These are phyloP conservation scores for Diospyros lotus DNA, from an alignment of 148 eudicot species.

Conservation along the genomic window DNA sequence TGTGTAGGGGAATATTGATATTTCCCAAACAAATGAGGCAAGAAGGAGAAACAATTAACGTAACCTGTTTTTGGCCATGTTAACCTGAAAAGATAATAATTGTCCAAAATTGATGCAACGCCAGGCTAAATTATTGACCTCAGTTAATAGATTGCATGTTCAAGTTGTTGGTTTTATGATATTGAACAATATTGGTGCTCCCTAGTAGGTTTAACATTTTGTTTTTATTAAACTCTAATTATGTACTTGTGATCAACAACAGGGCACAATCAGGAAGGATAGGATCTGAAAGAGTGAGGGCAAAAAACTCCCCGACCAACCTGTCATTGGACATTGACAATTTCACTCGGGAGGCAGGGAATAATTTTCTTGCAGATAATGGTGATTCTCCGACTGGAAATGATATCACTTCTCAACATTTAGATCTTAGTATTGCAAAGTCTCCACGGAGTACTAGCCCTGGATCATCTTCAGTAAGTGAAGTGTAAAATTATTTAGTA, in stretches of 20 bases:
- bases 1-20: no score
- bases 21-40: no score
- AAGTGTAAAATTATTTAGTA: neutral
- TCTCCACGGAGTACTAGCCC: constrained; percentile 14
- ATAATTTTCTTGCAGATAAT: constrained; percentile 23
- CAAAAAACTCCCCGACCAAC: constrained; percentile 6
- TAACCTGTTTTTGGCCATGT: neutral
- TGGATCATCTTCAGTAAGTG: constrained; percentile 29
- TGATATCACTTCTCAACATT: constrained; percentile 25
- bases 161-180: neutral
- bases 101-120: neutral
- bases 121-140: neutral
- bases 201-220: neutral
- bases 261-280: constrained; percentile 14
- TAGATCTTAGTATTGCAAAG: constrained; percentile 24
- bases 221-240: neutral
- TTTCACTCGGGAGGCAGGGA: constrained; percentile 3
- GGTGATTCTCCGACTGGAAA: constrained; percentile 20
- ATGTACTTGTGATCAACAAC: constrained; percentile 8
- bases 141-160: constrained; percentile 5
- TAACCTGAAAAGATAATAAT: neutral
- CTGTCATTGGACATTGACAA: constrained; percentile 28
- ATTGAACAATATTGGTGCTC: neutral
- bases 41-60: neutral
- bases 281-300: constrained; percentile 17